Conservation (phyloP, 345 rosid genomes). For the Rhodamnia argentea region DNA sequence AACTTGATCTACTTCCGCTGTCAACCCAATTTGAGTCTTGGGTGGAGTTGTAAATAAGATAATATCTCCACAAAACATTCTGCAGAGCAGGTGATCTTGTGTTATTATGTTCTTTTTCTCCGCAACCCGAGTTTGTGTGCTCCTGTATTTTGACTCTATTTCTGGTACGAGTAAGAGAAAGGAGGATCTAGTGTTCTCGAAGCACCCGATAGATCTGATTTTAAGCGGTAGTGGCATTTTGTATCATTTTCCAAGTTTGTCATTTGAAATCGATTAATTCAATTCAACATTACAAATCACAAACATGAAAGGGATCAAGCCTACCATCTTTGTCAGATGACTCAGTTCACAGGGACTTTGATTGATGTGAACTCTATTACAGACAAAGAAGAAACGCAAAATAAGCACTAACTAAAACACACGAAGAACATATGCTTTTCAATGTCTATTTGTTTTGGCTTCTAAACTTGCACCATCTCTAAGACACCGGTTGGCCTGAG, state of each 20-base stretch:
- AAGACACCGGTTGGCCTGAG: constrained; percentile 10
- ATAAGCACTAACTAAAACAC: neutral
- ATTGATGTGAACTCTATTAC: neutral
- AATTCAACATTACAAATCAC: neutral
- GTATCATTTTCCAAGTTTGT: neutral
- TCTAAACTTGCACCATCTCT: constrained; percentile 14
- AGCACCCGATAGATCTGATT: neutral
- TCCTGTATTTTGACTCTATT: neutral
- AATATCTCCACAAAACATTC: neutral
- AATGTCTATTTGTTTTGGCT: neutral
- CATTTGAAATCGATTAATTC: neutral
- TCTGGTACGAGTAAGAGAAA: neutral
- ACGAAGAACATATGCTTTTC: neutral
- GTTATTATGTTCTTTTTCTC: neutral
- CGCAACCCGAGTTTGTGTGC: neutral
- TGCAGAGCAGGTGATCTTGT: neutral
- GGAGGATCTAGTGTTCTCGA: neutral
- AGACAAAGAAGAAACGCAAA: neutral
- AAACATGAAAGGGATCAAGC: neutral
- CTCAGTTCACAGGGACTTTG: neutral
- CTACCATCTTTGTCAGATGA: neutral
- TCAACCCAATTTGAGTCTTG: neutral
- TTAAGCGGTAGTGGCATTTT: neutral
- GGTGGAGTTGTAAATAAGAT: neutral
- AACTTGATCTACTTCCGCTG: neutral